Evolutionary conservation across 1,284 basidiomycete species (phyloP).

Genomic region (Tilletia horrida): DNA sequence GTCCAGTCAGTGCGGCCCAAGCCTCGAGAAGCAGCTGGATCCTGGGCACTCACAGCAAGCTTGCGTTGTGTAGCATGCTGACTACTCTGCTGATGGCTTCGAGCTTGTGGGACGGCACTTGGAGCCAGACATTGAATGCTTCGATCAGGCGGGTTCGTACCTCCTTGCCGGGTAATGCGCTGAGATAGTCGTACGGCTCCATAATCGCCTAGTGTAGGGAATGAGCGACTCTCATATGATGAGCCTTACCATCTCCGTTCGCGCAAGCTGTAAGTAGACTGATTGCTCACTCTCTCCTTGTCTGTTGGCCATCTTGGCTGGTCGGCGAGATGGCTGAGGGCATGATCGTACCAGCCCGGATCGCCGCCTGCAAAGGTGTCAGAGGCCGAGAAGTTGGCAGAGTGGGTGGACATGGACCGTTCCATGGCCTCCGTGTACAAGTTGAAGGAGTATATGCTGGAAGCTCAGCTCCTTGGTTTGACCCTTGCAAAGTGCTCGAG

Average conservation of each 20-base stretch:
- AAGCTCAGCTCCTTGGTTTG: no score
- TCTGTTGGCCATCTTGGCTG: constrained; percentile 54
- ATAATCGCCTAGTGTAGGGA: constrained; percentile 63
- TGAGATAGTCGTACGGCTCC: constrained; percentile 86
- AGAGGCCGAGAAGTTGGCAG: constrained; percentile 11
- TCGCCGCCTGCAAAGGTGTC: constrained; percentile 19
- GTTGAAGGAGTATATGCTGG: no score
- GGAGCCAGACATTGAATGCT: constrained; percentile 90
- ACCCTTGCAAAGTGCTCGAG: background rate
- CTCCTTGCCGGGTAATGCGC: constrained; percentile 85
- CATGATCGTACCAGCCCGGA: constrained; percentile 46
- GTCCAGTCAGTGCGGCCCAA: background rate
- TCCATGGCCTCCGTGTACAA: background rate
- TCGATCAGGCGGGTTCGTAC: constrained; percentile 83
- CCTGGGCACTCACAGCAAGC: constrained; percentile 68
- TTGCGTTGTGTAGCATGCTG: constrained; percentile 89
- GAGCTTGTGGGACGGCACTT: constrained; percentile 70
- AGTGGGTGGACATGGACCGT: constrained; percentile 7
- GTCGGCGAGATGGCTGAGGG: constrained; percentile 41
- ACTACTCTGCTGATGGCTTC: constrained; percentile 74
- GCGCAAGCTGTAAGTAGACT: background rate
- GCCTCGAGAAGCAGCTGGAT: background rate
- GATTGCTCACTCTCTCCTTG: constrained; percentile 55
- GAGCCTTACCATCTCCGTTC: background rate
- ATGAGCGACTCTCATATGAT: background rate